Evolutionary conservation across 1,139 yeast genomes (phyloP).

Genomic region (Groenewaldozyma auringiensis): DNA sequence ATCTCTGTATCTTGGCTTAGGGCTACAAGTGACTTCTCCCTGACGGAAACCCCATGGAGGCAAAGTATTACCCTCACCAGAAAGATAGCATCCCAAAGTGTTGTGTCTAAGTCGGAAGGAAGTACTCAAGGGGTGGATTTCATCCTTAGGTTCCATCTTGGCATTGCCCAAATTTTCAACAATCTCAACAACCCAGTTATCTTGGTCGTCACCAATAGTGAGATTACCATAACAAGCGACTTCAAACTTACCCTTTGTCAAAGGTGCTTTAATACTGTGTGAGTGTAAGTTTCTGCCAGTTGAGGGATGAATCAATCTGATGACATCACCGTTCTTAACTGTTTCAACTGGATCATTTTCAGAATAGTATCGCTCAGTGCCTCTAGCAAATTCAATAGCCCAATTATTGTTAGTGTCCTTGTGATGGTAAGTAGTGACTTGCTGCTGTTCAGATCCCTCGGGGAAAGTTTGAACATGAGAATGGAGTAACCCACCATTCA

Average conservation of each 20-base stretch:
- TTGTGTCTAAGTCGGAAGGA: constrained; percentile 70
- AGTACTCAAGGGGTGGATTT: constrained; percentile 80
- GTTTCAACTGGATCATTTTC: constrained; percentile 49
- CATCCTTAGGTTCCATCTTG: constrained; percentile 30
- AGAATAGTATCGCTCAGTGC: constrained; percentile 41
- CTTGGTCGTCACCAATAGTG: constrained; percentile 82
- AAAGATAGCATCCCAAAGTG: constrained; percentile 72
- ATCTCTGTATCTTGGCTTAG: constrained; percentile 70
- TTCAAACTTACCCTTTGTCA: constrained; percentile 63
- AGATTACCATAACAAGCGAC: constrained; percentile 90
- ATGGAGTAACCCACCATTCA: constrained; percentile 87
- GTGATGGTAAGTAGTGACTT: constrained; percentile 89
- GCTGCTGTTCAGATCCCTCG: constrained; percentile 94
- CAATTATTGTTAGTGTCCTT: constrained; percentile 89
- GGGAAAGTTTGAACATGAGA: constrained; percentile 93
- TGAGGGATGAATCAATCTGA: constrained; percentile 69
- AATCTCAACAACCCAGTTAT: constrained; percentile 88
- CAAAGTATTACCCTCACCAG: constrained; percentile 67
- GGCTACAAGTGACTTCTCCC: constrained; percentile 87
- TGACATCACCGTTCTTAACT: constrained; percentile 62
- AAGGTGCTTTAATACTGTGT: constrained; percentile 75
- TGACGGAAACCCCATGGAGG: constrained; percentile 99
- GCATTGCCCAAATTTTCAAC: constrained; percentile 70
- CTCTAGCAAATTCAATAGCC: constrained; percentile 72
- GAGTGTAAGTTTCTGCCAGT: constrained; percentile 92